These are phyloP conservation scores for Phialemonium atrogriseum DNA, from an alignment of 2,329 filamentous ascomycete genomes.

Conservation along the genomic window DNA sequence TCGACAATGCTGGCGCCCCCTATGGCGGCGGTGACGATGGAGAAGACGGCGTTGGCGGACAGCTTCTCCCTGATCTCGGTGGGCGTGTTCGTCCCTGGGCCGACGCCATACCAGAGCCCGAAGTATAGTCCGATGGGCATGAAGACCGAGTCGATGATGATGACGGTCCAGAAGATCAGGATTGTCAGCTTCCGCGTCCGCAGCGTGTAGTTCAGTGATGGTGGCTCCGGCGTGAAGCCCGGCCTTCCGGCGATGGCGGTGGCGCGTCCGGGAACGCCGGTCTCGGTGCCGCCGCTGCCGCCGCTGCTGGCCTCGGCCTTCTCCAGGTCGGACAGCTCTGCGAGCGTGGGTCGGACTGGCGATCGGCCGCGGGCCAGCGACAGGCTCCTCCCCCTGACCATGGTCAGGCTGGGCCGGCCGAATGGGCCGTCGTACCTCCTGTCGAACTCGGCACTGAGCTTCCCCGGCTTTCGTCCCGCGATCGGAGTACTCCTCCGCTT, in stretches of 20 bases:
- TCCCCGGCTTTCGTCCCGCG: too few species aligned
- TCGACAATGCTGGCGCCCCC: conserved; percentile 46
- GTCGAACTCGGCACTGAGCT: too few species aligned
- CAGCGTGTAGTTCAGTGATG: conserved; percentile 25
- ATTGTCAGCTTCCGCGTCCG: conserved; percentile 35
- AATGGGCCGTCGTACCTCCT: conserved; percentile 17
- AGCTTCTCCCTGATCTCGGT: conserved; percentile 23
- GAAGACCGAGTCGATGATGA: conserved; percentile 38
- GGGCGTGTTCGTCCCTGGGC: conserved; percentile 20
- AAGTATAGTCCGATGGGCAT: conserved; percentile 47
- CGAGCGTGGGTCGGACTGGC: too few species aligned
- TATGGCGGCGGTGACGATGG: conserved; percentile 43
- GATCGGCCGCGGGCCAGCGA: too few species aligned
- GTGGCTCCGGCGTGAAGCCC: conserved; percentile 1
- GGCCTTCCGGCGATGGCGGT: background rate
- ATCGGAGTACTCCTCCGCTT: too few species aligned
- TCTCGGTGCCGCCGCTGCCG: background rate
- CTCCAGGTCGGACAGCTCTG: too few species aligned
- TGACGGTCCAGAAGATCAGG: conserved; percentile 36
- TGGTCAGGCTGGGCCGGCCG: conserved; percentile 15
- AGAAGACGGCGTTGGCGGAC: conserved; percentile 30
- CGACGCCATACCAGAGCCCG: conserved; percentile 33
- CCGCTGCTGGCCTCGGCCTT: too few species aligned
- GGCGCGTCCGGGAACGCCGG: too few species aligned
- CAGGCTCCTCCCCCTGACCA: conserved; percentile 9